Evolutionary conservation across 2,329 filamentous ascomycete species (phyloP).

Genomic region (Penicillium sp.): DNA sequence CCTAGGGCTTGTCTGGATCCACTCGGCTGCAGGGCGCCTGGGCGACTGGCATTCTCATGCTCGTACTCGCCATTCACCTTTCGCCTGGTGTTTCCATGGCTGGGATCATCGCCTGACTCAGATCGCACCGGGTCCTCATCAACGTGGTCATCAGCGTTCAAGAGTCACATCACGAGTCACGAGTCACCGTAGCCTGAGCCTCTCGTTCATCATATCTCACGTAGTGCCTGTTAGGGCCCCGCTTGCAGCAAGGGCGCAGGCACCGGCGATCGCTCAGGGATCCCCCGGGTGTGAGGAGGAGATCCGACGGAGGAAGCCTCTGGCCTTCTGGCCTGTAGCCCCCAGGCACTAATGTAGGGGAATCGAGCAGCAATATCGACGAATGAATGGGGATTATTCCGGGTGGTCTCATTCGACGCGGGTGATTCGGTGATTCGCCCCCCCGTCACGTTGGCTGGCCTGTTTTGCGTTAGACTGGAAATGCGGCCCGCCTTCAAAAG

Average conservation of each 20-base stretch:
- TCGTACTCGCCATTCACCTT: neutral
- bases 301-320: neutral
- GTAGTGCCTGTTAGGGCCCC: neutral
- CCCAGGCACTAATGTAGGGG: neutral
- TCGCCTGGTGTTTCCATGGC: neutral
- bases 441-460: constrained; percentile 43
- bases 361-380: too few species aligned
- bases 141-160: neutral
- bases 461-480: constrained; percentile 44
- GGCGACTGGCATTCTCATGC: neutral
- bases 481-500: constrained; percentile 47
- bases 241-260: constrained; percentile 15
- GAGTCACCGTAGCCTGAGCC: neutral
- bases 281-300: neutral
- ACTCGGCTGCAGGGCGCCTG: constrained; percentile 2
- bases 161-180: too few species aligned
- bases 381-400: neutral
- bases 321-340: too few species aligned
- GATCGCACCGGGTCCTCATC: neutral
- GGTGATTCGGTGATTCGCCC: constrained; percentile 30
- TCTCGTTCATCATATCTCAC: neutral
- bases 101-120: constrained; percentile 4
- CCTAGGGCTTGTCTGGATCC: neutral
- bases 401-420: constrained; percentile 23
- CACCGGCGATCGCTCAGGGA: neutral